phyloP scores from a whole-genome alignment of 1,284 basidiomycete species.

The Volvariella volvacea region DNA sequence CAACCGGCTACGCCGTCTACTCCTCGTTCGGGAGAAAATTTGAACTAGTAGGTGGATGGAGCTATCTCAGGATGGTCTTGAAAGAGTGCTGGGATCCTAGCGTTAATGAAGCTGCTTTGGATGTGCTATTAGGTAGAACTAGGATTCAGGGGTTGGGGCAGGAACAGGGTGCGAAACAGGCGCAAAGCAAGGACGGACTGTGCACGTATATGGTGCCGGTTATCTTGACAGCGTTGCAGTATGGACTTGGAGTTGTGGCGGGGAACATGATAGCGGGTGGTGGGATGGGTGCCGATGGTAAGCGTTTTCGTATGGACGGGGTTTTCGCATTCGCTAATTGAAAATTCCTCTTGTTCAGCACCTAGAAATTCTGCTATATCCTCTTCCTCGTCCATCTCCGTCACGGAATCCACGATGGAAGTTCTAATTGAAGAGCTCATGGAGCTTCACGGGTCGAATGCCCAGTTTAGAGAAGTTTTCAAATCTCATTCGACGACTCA shows the following conservation, averaged over 20 bases:
- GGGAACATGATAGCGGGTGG: slow-evolving; percentile 18
- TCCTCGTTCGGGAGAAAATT: slow-evolving; percentile 65
- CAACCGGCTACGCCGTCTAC: too few relatives aligned
- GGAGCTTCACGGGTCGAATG: slow-evolving; percentile 51
- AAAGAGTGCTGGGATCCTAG: slow-evolving; percentile 58
- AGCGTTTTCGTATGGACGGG: too few relatives aligned
- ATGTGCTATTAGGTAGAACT: slow-evolving; percentile 52
- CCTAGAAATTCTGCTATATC: background rate
- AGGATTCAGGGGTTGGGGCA: background rate
- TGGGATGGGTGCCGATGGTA: too few relatives aligned
- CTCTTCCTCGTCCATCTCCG: background rate
- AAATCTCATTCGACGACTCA: slow-evolving; percentile 62
- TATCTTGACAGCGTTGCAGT: slow-evolving; percentile 56
- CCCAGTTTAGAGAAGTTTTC: slow-evolving; percentile 65
- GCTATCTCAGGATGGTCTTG: slow-evolving; percentile 54
- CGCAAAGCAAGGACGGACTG: slow-evolving; percentile 8
- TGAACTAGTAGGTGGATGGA: slow-evolving; percentile 74
- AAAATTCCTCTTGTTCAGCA: too few relatives aligned
- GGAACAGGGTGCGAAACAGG: background rate
- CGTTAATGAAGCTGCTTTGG: slow-evolving; percentile 61
- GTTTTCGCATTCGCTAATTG: too few relatives aligned
- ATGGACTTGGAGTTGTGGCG: slow-evolving; percentile 31
- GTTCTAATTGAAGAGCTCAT: slow-evolving; percentile 61
- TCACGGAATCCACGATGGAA: slow-evolving; percentile 44
- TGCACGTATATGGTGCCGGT: slow-evolving; percentile 66